phyloP scores from a whole-genome alignment of 176 grass and related monocot genomes.

The Ananas comosus region DNA sequence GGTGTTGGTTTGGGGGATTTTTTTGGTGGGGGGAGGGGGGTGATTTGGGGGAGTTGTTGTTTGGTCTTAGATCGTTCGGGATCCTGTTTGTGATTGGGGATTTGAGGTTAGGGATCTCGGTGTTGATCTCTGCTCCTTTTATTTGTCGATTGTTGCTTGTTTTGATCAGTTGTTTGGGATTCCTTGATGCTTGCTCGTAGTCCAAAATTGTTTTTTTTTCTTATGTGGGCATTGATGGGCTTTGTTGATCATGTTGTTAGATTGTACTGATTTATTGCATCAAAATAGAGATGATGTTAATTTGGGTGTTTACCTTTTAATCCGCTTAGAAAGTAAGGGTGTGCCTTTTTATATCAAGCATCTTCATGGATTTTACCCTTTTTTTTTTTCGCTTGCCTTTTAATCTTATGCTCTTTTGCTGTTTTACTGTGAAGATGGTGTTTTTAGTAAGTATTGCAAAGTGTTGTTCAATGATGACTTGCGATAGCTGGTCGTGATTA shows the following conservation, averaged over 20 bases:
- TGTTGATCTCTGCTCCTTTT: neutral
- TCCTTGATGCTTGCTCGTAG: neutral
- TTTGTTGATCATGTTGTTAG: neutral
- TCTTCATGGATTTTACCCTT: neutral
- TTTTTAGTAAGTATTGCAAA: neutral
- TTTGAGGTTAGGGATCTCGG: constrained; percentile 1
- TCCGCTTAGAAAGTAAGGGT: too few species aligned
- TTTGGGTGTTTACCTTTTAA: neutral
- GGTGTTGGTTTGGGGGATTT: constrained; percentile 24
- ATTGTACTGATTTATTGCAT: neutral
- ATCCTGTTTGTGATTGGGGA: neutral
- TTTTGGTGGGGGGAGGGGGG: constrained; percentile 5
- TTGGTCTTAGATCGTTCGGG: constrained; percentile 10
- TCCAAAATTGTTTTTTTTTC: neutral
- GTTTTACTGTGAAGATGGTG: neutral
- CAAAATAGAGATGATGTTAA: neutral
- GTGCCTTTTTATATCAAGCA: too few species aligned
- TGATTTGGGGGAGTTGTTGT: neutral
- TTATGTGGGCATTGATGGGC: neutral
- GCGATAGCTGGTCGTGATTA: neutral
- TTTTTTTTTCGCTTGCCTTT: neutral
- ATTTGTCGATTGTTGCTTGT: neutral
- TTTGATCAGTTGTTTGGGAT: neutral
- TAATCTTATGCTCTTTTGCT: neutral
- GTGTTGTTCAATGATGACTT: neutral